Evolutionary conservation across 2,329 filamentous ascomycete genomes (phyloP).

Genomic region (Triangularia setosa): DNA sequence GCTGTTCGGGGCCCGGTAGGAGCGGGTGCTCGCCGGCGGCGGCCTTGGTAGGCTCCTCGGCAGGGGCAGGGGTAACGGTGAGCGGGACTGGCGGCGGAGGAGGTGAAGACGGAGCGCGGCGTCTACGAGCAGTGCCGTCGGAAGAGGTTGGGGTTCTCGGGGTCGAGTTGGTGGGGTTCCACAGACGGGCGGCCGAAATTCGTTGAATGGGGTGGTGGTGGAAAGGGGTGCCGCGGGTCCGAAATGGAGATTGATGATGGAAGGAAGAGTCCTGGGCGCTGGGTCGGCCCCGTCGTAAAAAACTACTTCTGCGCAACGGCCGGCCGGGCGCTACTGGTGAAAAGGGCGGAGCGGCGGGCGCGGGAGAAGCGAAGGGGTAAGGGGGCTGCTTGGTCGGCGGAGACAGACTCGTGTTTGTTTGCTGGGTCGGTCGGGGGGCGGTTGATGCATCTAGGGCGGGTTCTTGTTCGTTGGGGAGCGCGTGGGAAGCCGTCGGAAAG

Average conservation of each 20-base stretch:
- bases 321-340: slow-evolving; percentile 15
- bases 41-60: slow-evolving; percentile 33
- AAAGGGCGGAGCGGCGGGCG: slow-evolving; percentile 13
- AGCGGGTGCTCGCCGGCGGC: slow-evolving; percentile 48
- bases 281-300: slow-evolving; percentile 22
- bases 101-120: slow-evolving; percentile 50
- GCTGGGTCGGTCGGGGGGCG: slow-evolving; percentile 23
- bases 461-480: slow-evolving; percentile 15
- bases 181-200: slow-evolving; percentile 46
- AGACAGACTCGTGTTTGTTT: background rate
- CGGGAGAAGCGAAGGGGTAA: slow-evolving; percentile 28
- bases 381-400: slow-evolving; percentile 23
- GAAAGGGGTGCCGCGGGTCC: slow-evolving; percentile 35
- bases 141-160: slow-evolving; percentile 37
- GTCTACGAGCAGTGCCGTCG: slow-evolving; percentile 30
- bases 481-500: slow-evolving; percentile 48
- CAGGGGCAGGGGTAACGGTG: slow-evolving; percentile 34
- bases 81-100: slow-evolving; percentile 51
- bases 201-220: slow-evolving; percentile 17
- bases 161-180: slow-evolving; percentile 60
- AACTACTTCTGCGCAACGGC: slow-evolving; percentile 22
- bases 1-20: slow-evolving; percentile 48
- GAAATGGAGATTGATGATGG: slow-evolving; percentile 39
- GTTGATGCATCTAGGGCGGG: slow-evolving; percentile 28
- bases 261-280: slow-evolving; percentile 27